Base-by-base conservation (phyloP, 805 yeast species). In the Wickerhamiella dianesei region DNA sequence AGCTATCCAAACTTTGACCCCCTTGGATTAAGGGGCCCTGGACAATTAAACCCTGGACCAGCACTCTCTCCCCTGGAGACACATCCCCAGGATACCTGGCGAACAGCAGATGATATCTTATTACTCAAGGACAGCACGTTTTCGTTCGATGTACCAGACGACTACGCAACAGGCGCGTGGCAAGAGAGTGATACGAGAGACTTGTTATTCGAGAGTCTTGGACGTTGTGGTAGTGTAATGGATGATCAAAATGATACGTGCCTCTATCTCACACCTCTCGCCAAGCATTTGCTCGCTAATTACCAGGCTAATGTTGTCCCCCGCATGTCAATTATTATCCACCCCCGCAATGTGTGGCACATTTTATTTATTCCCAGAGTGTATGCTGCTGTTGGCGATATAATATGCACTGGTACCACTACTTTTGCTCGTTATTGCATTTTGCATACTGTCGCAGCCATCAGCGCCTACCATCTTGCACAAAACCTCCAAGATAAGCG, bases 331-430 rank as follows among this genome's bases (percentile, higher is more conserved):
- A 85, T 80, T 3, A 74, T 80, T 19, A 76, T 79, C 0, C 69
- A 77, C 44, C 76, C 82, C 0, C 81, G 80, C 51, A 86, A 83
- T 59, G 94, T 94, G 0, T 86, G 95, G 95, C 81, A 80, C 56
- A 78, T 80, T 2, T 76, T 84, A 14, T 85, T 83, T 61, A 77
- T 85, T 50, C 94, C 95, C 0, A 64, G 92, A 44, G 95, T 94
- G 1, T 63, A 82, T 29, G 71, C 75, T 68, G 94, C 94, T 0
- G 68, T 86, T 20, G 95, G 95, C 3, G 95, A 86, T 58, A 64
- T 84, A 20, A 74, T 79, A 21, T 79, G 87, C 2, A 61, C 79
- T 37, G 95, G 95, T 0, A 68, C 68, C 46, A 82, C 94, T 0
- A 74, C 88, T 1, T 73, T 76, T 49, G 85, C 94, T 4, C 74